phyloP scores from a whole-genome alignment of 345 rosid genomes.

The Garcia nutans region DNA sequence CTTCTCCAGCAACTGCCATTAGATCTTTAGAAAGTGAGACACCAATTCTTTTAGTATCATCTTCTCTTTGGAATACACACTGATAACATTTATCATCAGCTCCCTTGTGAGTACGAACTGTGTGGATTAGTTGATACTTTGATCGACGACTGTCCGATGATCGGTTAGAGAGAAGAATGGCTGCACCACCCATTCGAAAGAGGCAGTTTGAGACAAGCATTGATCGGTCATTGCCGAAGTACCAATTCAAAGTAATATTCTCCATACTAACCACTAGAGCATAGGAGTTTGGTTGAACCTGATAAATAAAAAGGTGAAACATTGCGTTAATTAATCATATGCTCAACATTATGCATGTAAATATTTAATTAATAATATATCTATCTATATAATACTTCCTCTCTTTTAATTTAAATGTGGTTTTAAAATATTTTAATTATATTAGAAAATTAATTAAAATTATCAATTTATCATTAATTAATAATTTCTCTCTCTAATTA shows the following conservation, averaged over 20 bases:
- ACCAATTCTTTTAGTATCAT: conserved; percentile 52
- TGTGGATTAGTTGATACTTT: conserved; percentile 87
- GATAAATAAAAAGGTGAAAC: neutral
- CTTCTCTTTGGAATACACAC: conserved; percentile 85
- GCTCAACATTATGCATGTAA: too few relatives aligned
- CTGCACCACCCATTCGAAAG: conserved; percentile 96
- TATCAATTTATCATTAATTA: too few relatives aligned
- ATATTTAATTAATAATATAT: too few relatives aligned
- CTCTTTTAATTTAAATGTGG: too few relatives aligned
- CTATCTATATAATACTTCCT: too few relatives aligned
- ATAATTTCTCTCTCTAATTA: too few relatives aligned
- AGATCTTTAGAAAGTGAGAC: conserved; percentile 85
- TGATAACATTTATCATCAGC: conserved; percentile 69
- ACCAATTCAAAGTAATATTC: conserved; percentile 84
- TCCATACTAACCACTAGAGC: conserved; percentile 93
- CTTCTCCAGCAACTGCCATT: conserved; percentile 95
- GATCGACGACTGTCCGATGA: conserved; percentile 70
- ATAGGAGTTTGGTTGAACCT: conserved; percentile 87
- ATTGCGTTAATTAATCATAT: too few relatives aligned
- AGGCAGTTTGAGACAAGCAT: conserved; percentile 94
- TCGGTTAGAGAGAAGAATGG: conserved; percentile 80
- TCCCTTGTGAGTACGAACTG: conserved; percentile 91
- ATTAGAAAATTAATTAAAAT: too few relatives aligned
- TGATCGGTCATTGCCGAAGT: conserved; percentile 84
- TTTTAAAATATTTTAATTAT: too few relatives aligned